Evolutionary conservation across 2,329 filamentous ascomycete genomes (phyloP).

Genomic region (Didymella pinodella): DNA sequence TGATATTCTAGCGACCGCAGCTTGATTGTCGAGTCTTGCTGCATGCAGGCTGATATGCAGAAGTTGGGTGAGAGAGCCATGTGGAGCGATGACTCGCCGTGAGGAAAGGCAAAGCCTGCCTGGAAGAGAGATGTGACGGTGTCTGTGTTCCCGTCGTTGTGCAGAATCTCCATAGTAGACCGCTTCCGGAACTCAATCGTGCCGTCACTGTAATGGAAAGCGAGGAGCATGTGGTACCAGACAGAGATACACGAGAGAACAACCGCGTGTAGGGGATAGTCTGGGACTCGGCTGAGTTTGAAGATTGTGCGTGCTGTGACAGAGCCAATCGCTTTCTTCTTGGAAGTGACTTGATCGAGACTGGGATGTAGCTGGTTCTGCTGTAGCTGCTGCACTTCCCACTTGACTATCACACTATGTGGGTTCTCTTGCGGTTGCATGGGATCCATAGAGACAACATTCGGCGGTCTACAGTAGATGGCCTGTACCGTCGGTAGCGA

Average conservation of each 20-base stretch:
- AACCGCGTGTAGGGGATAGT: slow-evolving; percentile 73
- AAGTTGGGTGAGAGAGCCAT: slow-evolving; percentile 59
- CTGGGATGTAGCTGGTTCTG: slow-evolving; percentile 72
- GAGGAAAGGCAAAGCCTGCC: slow-evolving; percentile 76
- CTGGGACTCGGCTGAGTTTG: slow-evolving; percentile 64
- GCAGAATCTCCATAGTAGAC: slow-evolving; percentile 73
- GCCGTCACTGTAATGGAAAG: slow-evolving; percentile 80
- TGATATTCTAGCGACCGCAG: slow-evolving; percentile 54
- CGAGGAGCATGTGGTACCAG: slow-evolving; percentile 75
- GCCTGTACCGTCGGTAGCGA: slow-evolving; percentile 72
- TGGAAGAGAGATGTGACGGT: slow-evolving; percentile 76
- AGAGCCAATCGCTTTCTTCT: slow-evolving; percentile 63
- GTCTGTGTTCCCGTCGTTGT: slow-evolving; percentile 68
- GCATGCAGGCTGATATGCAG: slow-evolving; percentile 56
- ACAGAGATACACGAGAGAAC: slow-evolving; percentile 73
- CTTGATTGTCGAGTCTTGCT: slow-evolving; percentile 54
- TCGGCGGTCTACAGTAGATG: slow-evolving; percentile 70
- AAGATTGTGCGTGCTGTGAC: slow-evolving; percentile 47
- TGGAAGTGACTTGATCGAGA: slow-evolving; percentile 77
- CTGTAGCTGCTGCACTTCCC: slow-evolving; percentile 75
- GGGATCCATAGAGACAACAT: slow-evolving; percentile 46
- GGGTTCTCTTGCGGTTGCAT: slow-evolving; percentile 69
- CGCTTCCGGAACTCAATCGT: slow-evolving; percentile 82
- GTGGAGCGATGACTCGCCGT: slow-evolving; percentile 65
- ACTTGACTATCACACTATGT: slow-evolving; percentile 80